Conservation (phyloP, 148 eudicot species). For the Tetragonia tetragonoides region DNA sequence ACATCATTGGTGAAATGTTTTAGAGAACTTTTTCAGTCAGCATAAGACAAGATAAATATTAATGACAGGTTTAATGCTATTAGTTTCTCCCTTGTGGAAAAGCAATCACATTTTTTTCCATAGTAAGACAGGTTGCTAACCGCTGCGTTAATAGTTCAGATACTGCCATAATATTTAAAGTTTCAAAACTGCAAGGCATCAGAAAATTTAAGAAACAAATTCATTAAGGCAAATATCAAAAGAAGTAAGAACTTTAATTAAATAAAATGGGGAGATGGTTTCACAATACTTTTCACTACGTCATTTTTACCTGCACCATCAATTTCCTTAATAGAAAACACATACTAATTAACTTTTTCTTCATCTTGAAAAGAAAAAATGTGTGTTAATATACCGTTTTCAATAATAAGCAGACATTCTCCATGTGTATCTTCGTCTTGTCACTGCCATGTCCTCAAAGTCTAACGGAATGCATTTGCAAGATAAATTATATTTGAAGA, state of each 20-base stretch:
- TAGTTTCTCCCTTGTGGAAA: slow-evolving; percentile 17
- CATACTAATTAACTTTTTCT: no score
- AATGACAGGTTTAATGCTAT: slow-evolving; percentile 21
- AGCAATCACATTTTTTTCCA: neutral
- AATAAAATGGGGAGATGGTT: neutral
- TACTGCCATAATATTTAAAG: slow-evolving; percentile 14
- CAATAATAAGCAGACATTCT: no score
- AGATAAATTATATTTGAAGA: no score
- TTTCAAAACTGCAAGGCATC: slow-evolving; percentile 3
- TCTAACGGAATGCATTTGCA: no score
- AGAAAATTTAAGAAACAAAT: neutral
- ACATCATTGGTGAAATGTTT: slow-evolving; percentile 17
- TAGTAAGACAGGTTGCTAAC: neutral
- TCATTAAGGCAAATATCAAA: neutral
- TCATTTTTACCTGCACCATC: neutral
- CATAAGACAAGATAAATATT: slow-evolving; percentile 9
- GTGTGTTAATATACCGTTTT: no score
- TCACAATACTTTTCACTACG: neutral
- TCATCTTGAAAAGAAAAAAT: no score
- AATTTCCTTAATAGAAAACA: neutral
- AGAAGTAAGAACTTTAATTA: slow-evolving; percentile 3
- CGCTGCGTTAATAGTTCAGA: neutral
- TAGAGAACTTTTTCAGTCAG: slow-evolving; percentile 7
- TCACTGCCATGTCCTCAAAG: no score
- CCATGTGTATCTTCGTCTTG: no score